Conservation (phyloP, 805 yeast genomes). For the Nadsonia fulvescens region DNA sequence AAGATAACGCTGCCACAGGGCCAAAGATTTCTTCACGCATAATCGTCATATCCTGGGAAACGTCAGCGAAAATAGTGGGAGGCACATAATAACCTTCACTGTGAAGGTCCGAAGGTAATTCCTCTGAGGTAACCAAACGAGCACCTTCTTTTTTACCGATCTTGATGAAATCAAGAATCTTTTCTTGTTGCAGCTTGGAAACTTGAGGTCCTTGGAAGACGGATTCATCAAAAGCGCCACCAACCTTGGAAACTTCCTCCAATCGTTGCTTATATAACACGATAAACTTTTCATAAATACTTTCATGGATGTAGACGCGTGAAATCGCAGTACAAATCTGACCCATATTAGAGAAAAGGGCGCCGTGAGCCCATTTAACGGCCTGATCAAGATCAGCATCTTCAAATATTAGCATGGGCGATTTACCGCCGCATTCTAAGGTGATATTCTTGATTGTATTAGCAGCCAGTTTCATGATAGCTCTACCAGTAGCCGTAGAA, state of each 20-base stretch:
- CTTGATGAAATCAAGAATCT: conserved; percentile 57
- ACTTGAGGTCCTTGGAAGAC: conserved; percentile 85
- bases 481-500: conserved; percentile 76
- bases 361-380: conserved; percentile 51
- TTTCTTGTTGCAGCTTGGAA: conserved; percentile 55
- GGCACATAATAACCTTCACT: conserved; percentile 44
- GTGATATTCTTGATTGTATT: conserved; percentile 70
- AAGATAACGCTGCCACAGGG: conserved; percentile 62
- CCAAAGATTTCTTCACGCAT: conserved; percentile 79
- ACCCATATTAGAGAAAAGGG: conserved; percentile 87
- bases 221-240: conserved; percentile 63
- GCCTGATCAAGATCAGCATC: conserved; percentile 73
- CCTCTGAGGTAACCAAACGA: conserved; percentile 64
- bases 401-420: conserved; percentile 74
- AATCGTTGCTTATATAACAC: conserved; percentile 35
- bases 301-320: conserved; percentile 73
- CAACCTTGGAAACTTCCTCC: conserved; percentile 27
- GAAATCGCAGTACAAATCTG: conserved; percentile 95
- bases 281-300: conserved; percentile 58
- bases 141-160: conserved; percentile 77
- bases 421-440: conserved; percentile 90
- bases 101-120: conserved; percentile 23
- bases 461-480: conserved; percentile 61
- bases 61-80: conserved; percentile 66
- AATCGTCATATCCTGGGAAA: conserved; percentile 44